Evolutionary conservation across 768 basidiomycete genomes (phyloP), one percentile per base, ranked within the genome.

Genomic region (Tulasnella sp.): DNA sequence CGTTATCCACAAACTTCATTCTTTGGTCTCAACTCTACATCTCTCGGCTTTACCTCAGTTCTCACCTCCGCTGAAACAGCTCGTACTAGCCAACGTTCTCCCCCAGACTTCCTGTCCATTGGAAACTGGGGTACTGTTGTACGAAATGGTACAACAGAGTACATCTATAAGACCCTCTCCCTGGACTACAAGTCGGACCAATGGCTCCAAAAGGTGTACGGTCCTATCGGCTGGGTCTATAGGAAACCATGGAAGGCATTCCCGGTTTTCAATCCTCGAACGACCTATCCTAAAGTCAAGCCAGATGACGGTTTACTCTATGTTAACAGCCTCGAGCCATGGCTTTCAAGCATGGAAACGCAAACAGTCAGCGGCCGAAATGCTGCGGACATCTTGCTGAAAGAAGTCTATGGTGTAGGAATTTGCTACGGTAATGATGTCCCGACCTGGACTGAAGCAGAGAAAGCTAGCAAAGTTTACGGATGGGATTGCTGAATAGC

Each of bases 291-390:
- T 28, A 81, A 87, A 1, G 71, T 93, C 51, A 79, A 78, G 64
- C 75, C 90, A 4, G 81, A 77, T 52, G 69, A 72, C 48, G 83
- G 85, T 3, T 70, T 95, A 37, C 92, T 86, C 68, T 96, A 96
- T 59, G 81, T 90, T 40, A 93, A 91, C 57, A 78, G 85, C 1
- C 84, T 95, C 56, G 93, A 98, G 68, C 81, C 88, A 77, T 76
- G 88, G 58, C 82, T 91, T 40, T 86, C 81, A 12, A 89, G 88
- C 5, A 95, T 96, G 92, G 92, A 96, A 65, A 92, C 90, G 0
- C 80, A 91, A 65, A 89, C 86, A 0, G 64, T 93, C 28, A 73
- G 86, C 0, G 77, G 85, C 0, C 77, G 88, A 29, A 91, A 92
- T 62, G 72, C 83, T 34, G 85, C 88, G 41, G 87, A 89, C 58